Conservation (phyloP, 768 basidiomycete genomes). For the Suillus weaverae region DNA sequence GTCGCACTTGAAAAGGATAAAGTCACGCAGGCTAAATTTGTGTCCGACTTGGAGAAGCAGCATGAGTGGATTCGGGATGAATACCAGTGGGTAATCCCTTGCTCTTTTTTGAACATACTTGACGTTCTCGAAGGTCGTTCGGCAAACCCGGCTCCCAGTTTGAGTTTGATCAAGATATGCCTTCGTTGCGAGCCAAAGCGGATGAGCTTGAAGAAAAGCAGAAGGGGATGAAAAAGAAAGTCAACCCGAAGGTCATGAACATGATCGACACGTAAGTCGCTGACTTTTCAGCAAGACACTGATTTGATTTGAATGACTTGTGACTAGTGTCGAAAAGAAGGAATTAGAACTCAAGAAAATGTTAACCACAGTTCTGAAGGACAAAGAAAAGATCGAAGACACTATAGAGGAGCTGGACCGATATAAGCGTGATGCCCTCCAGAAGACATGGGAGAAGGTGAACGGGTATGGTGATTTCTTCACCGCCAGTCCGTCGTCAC, state of each 20-base stretch:
- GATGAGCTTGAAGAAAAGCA: slow-evolving; percentile 75
- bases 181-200: slow-evolving; percentile 58
- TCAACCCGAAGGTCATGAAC: slow-evolving; percentile 93
- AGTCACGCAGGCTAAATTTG: slow-evolving; percentile 47
- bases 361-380: slow-evolving; percentile 82
- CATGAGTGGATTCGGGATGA: slow-evolving; percentile 90
- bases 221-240: slow-evolving; percentile 89
- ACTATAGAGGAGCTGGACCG: slow-evolving; percentile 92
- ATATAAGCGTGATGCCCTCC: slow-evolving; percentile 90
- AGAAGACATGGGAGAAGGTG: slow-evolving; percentile 96
- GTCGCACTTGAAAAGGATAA: slow-evolving; percentile 64
- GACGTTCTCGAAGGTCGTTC: slow-evolving; percentile 59
- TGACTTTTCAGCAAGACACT: neutral
- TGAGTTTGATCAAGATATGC: slow-evolving; percentile 73
- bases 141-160: slow-evolving; percentile 80
- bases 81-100: slow-evolving; percentile 60
- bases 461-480: slow-evolving; percentile 53
- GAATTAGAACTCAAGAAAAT: slow-evolving; percentile 86
- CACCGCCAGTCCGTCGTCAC: neutral
- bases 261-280: slow-evolving; percentile 87
- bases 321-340: slow-evolving; percentile 84
- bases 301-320: neutral
- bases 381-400: slow-evolving; percentile 92
- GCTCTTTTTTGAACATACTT: slow-evolving; percentile 1
- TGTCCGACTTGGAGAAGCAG: slow-evolving; percentile 73